These are phyloP conservation scores for Peronospora belbahrii DNA, from an alignment of 352 stramenopile genomes.

Conservation along the genomic window DNA sequence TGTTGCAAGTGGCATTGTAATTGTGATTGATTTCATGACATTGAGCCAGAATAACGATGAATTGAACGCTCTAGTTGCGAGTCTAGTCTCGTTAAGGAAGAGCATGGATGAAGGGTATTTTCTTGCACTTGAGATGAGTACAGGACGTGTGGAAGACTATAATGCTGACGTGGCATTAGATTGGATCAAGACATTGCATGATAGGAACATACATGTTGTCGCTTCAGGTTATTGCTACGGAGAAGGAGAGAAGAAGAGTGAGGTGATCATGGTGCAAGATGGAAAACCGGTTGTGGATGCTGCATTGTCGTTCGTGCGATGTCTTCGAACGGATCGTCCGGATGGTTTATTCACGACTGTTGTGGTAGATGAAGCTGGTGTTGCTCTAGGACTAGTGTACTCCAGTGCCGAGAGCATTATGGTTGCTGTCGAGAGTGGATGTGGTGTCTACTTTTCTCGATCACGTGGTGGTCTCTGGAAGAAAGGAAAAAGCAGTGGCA, in stretches of 20 bases:
- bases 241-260: conserved; percentile 18
- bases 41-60: conserved; percentile 18
- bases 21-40: conserved; percentile 26
- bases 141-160: not conserved
- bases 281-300: conserved; percentile 29
- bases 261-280: conserved; percentile 9
- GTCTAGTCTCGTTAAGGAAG: conserved; percentile 31
- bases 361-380: conserved; percentile 85
- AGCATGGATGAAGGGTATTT: conserved; percentile 42
- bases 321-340: conserved; percentile 80
- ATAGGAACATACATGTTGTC: conserved; percentile 56
- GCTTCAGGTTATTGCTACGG: conserved; percentile 20
- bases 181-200: conserved; percentile 50
- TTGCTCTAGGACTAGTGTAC: conserved; percentile 91
- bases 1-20: conserved; percentile 34
- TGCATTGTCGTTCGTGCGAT: conserved; percentile 54
- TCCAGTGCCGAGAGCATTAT: conserved; percentile 90
- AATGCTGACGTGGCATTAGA: conserved; percentile 25
- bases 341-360: conserved; percentile 93
- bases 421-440: conserved; percentile 74
- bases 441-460: conserved; percentile 93
- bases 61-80: conserved; percentile 20
- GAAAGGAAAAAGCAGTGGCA: conserved; percentile 94
- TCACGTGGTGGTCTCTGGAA: conserved; percentile 89
- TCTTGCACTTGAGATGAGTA: conserved; percentile 45